A percentile compares a stretch with the other conserved stretches of the same genome.
phyloP scores from a whole-genome alignment of 805 yeast species.

The Saccharomyces jurei region DNA sequence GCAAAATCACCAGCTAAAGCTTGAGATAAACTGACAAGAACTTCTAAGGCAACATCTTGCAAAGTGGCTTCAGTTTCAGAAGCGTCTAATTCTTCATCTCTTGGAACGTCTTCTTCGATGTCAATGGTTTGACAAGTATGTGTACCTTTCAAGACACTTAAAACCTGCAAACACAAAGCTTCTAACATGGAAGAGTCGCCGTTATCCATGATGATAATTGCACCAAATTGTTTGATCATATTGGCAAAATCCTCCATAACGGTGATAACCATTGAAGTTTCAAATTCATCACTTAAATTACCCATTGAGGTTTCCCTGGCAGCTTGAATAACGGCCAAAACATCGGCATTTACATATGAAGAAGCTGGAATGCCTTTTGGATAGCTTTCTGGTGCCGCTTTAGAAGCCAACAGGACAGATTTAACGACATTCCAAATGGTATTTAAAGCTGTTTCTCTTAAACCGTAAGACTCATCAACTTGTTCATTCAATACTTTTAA shows the following conservation, averaged over 20 bases:
- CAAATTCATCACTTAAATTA: constrained; percentile 71
- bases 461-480: constrained; percentile 79
- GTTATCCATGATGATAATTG: constrained; percentile 53
- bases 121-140: constrained; percentile 80
- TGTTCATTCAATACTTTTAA: constrained; percentile 58
- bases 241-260: constrained; percentile 69
- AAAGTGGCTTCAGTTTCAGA: constrained; percentile 59
- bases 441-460: constrained; percentile 77
- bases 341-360: constrained; percentile 50
- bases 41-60: constrained; percentile 80
- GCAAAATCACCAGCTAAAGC: constrained; percentile 75
- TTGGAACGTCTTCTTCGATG: constrained; percentile 53
- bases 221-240: constrained; percentile 61
- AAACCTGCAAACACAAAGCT: constrained; percentile 58
- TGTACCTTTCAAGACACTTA: constrained; percentile 68
- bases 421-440: constrained; percentile 77
- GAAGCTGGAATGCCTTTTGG: constrained; percentile 59
- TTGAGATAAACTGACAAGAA: constrained; percentile 63
- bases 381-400: constrained; percentile 40
- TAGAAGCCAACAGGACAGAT: constrained; percentile 50
- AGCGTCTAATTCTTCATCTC: constrained; percentile 47
- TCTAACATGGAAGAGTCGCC: constrained; percentile 55
- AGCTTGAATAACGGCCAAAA: constrained; percentile 50
- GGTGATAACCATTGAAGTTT: constrained; percentile 69
- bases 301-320: constrained; percentile 61